A percentile compares a stretch with the other conserved stretches of the same genome.
Evolutionary conservation across 352 stramenopile species (phyloP).

Genomic region (Phytophthora gonapodyides): DNA sequence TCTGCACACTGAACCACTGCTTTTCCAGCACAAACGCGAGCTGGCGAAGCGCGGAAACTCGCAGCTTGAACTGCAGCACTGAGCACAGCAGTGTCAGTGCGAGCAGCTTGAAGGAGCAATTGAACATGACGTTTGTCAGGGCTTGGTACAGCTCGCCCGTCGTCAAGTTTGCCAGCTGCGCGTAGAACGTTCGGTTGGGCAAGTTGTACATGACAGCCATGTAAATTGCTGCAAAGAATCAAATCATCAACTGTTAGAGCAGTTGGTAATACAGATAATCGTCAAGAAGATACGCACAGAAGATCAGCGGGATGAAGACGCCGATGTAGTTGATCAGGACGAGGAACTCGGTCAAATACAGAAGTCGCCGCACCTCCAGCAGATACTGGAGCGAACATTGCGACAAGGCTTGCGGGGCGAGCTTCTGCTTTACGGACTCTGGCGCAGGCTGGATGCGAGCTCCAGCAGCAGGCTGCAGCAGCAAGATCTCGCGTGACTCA

Average conservation of each 20-base stretch:
- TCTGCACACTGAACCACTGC: slow-evolving; percentile 27
- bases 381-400: slow-evolving; percentile 12
- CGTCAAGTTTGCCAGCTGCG: slow-evolving; percentile 21
- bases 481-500: not conserved
- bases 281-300: slow-evolving; percentile 22
- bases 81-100: slow-evolving; percentile 16
- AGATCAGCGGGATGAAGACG: slow-evolving; percentile 38
- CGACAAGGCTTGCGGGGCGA: slow-evolving; percentile 1
- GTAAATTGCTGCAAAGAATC: slow-evolving; percentile 21
- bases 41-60: slow-evolving; percentile 20
- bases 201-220: slow-evolving; percentile 27
- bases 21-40: slow-evolving; percentile 43
- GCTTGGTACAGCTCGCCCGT: slow-evolving; percentile 20
- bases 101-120: slow-evolving; percentile 7
- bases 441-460: slow-evolving; percentile 17
- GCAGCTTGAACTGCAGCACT: slow-evolving; percentile 6
- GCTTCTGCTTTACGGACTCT: not conserved
- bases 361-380: slow-evolving; percentile 19
- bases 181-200: slow-evolving; percentile 32
- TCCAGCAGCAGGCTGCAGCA: not conserved
- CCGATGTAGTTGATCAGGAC: slow-evolving; percentile 40
- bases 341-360: slow-evolving; percentile 40
- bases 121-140: slow-evolving; percentile 18
- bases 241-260: not conserved
- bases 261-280: not conserved